Percentiles rank a stretch among this genome's conserved stretches.
phyloP scores from a whole-genome alignment of 805 yeast genomes.

The Candida ortonii region DNA sequence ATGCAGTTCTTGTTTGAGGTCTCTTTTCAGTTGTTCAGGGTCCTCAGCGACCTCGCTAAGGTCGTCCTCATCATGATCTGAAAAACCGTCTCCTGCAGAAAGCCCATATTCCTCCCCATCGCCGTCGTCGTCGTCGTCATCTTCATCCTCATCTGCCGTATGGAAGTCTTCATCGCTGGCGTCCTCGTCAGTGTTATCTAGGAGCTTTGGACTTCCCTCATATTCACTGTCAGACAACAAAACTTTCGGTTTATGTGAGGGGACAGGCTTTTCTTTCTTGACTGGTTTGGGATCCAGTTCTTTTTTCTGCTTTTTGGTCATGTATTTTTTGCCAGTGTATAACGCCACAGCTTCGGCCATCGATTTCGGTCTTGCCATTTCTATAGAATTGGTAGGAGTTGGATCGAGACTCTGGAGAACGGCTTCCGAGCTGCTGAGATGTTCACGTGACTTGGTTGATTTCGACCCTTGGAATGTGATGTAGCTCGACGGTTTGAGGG shows the following conservation, averaged over 20 bases:
- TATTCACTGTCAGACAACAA: slow-evolving; percentile 14
- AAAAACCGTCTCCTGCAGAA: too few species aligned
- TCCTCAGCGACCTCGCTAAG: slow-evolving; percentile 18
- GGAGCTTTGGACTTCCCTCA: slow-evolving; percentile 6
- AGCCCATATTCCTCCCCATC: slow-evolving; percentile 11
- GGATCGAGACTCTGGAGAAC: neutral
- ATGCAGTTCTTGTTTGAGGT: slow-evolving; percentile 31
- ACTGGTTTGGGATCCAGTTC: slow-evolving; percentile 23
- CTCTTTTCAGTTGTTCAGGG: slow-evolving; percentile 24
- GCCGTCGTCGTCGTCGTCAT: slow-evolving; percentile 5
- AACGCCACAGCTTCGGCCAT: slow-evolving; percentile 61
- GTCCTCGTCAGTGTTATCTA: slow-evolving; percentile 21
- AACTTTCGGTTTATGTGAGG: slow-evolving; percentile 1
- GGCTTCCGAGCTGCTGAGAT: neutral
- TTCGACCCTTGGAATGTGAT: slow-evolving; percentile 33
- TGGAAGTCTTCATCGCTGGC: slow-evolving; percentile 30
- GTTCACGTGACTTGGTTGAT: slow-evolving; percentile 3
- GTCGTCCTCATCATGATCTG: slow-evolving; percentile 9
- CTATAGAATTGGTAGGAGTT: slow-evolving; percentile 3
- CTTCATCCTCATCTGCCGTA: slow-evolving; percentile 29
- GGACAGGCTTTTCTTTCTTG: slow-evolving; percentile 9
- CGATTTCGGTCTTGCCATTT: slow-evolving; percentile 38
- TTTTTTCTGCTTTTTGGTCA: slow-evolving; percentile 45
- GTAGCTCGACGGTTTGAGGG: slow-evolving; percentile 48
- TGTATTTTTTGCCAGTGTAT: slow-evolving; percentile 52